Evolutionary conservation across 2,329 filamentous ascomycete genomes (phyloP).

Genomic region (Trichoderma polysporum): DNA sequence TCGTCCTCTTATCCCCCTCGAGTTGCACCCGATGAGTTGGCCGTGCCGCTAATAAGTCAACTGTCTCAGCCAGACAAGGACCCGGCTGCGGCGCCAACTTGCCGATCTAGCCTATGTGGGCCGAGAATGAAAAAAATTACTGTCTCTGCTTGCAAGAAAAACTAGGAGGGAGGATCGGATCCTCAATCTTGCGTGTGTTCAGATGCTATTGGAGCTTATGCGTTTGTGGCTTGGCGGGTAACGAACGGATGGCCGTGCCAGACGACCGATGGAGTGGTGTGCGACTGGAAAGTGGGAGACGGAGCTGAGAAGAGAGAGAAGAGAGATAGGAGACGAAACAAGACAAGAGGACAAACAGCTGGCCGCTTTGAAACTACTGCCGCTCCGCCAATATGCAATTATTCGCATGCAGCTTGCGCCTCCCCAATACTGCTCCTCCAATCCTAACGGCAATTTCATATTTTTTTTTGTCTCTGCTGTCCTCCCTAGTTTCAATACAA

Average conservation of each 20-base stretch:
- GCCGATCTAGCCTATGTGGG: slow-evolving; percentile 23
- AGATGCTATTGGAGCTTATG: slow-evolving; percentile 11
- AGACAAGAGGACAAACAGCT: background rate
- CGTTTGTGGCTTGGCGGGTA: slow-evolving; percentile 18
- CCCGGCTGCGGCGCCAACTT: slow-evolving; percentile 20
- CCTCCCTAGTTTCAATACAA: slow-evolving; percentile 9
- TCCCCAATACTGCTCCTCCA: background rate
- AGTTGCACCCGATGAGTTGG: slow-evolving; percentile 10
- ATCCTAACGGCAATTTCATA: background rate
- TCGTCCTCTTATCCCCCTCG: background rate
- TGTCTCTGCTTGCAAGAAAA: background rate
- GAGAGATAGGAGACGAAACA: no score
- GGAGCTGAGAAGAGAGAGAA: background rate
- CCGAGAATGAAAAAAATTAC: background rate
- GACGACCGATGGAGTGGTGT: slow-evolving; percentile 1
- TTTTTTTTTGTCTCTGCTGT: background rate
- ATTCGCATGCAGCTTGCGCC: slow-evolving; percentile 9
- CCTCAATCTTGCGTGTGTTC: slow-evolving; percentile 5
- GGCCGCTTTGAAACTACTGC: background rate
- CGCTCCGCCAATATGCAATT: slow-evolving; percentile 11
- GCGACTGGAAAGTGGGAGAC: background rate
- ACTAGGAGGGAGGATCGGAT: background rate
- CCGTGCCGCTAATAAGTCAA: slow-evolving; percentile 28
- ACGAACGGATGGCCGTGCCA: slow-evolving; percentile 12
- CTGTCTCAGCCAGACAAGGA: slow-evolving; percentile 31